phyloP scores from a whole-genome alignment of 1,284 basidiomycete genomes.

The Garcileccinum viscosum region DNA sequence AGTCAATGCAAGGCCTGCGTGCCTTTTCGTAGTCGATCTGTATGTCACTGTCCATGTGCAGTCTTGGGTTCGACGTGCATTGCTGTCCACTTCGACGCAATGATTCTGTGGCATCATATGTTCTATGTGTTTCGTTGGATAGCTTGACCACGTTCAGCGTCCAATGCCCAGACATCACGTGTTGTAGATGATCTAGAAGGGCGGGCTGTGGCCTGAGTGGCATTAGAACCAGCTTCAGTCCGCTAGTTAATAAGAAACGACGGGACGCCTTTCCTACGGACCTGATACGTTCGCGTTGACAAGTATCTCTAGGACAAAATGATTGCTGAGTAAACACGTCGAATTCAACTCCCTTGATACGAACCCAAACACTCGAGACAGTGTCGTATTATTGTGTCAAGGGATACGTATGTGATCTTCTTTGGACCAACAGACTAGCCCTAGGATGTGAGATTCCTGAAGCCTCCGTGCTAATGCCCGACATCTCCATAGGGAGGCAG shows the following conservation, averaged over 20 bases:
- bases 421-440: neutral
- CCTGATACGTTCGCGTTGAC: neutral
- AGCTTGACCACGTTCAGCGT: neutral
- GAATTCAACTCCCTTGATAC: neutral
- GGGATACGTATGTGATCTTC: neutral
- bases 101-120: neutral
- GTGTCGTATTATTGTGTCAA: neutral
- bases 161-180: neutral
- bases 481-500: neutral
- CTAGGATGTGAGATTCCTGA: neutral
- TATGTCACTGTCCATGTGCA: neutral
- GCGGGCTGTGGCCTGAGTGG: neutral
- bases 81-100: neutral
- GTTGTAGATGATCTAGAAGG: neutral
- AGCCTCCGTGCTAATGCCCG: neutral
- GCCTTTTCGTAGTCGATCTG: no score
- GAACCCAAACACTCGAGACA: neutral
- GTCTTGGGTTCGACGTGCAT: neutral
- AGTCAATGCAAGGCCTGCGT: no score
- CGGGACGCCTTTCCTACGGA: neutral
- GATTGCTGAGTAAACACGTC: neutral
- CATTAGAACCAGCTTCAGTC: no score
- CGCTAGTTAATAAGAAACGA: no score
- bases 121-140: neutral
- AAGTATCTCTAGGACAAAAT: neutral